phyloP scores from a whole-genome alignment of 345 rosid species.

The Salix exigua region DNA sequence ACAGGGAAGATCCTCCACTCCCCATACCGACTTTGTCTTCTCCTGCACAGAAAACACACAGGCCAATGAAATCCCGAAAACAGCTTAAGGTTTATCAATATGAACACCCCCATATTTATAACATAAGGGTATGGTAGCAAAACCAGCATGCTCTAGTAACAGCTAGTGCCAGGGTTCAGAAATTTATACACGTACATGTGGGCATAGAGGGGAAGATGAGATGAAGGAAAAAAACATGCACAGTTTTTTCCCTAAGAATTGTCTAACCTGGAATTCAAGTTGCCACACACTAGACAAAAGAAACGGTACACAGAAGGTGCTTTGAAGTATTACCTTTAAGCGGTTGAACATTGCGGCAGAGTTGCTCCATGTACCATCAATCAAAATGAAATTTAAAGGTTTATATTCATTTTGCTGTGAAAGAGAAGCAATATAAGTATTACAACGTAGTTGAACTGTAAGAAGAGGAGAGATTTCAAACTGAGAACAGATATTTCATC shows the following conservation, averaged over 20 bases:
- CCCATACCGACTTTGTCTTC: constrained; percentile 66
- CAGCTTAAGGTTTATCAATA: too few species aligned
- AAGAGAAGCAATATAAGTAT: constrained; percentile 27
- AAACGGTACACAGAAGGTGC: background rate
- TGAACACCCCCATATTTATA: too few species aligned
- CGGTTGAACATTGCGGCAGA: constrained; percentile 96
- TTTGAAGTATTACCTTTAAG: constrained; percentile 49
- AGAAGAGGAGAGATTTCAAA: constrained; percentile 6
- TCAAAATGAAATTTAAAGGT: constrained; percentile 65
- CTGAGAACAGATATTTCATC: background rate
- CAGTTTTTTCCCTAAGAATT: background rate
- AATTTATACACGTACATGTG: too few species aligned
- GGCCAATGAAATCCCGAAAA: background rate
- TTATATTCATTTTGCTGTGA: constrained; percentile 41
- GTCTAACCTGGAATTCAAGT: background rate
- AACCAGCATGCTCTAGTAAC: too few species aligned
- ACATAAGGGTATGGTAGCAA: too few species aligned
- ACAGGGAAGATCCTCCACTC: constrained; percentile 67
- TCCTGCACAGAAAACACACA: constrained; percentile 42
- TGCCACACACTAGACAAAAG: background rate
- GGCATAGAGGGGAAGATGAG: too few species aligned
- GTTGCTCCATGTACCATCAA: constrained; percentile 98
- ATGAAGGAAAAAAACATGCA: background rate
- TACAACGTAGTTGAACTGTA: constrained; percentile 15
- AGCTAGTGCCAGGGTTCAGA: too few species aligned